Conservation (phyloP, 345 rosid species). For the Eucalyptus pauciflora region DNA sequence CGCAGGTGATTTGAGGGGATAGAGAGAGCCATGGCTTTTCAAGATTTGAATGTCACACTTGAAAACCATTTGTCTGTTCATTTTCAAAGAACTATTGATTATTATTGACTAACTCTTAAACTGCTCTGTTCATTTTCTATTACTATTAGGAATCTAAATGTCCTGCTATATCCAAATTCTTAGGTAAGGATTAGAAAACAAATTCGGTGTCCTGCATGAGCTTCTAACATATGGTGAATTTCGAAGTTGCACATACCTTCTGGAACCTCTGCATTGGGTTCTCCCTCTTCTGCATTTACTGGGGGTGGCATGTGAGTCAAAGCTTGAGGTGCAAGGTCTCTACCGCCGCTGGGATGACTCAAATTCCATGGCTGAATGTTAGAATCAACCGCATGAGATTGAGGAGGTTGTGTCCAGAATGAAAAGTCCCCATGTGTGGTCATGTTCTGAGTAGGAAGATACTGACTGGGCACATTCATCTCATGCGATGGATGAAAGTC, state of each 20-base stretch:
- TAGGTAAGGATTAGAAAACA: neutral
- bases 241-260: neutral
- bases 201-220: neutral
- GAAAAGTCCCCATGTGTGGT: neutral
- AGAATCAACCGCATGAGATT: neutral
- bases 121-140: neutral
- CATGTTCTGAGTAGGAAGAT: neutral
- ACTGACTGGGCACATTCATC: neutral
- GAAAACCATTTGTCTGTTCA: neutral
- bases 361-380: rapidly evolving
- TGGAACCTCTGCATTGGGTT: no score
- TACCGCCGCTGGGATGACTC: rapidly evolving
- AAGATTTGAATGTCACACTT: neutral
- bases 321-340: neutral
- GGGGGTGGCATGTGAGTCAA: neutral
- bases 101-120: rapidly evolving
- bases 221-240: neutral
- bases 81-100: neutral
- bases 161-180: neutral
- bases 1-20: neutral
- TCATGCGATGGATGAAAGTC: neutral
- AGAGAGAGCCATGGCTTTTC: neutral
- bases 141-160: neutral
- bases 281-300: rapidly evolving
- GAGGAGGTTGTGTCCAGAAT: neutral